Percentiles rank a stretch among this genome's conserved stretches.
These are phyloP conservation scores for Pseudocercospora pini-densiflorae DNA, from an alignment of 2,329 filamentous ascomycete genomes.

Conservation along the genomic window DNA sequence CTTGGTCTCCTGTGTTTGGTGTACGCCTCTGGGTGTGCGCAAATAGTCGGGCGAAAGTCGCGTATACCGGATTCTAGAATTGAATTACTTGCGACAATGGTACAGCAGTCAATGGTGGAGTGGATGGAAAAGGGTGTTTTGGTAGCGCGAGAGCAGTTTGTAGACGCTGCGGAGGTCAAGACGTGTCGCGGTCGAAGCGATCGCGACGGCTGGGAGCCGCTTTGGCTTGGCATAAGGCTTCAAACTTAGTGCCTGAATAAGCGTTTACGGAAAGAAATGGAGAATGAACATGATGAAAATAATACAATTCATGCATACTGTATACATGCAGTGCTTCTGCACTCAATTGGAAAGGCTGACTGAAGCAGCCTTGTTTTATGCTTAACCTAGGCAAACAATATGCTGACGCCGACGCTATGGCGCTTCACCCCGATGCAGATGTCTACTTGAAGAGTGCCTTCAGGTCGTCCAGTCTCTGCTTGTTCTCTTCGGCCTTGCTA, in stretches of 20 bases:
- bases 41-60: background rate
- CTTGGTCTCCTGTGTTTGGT: background rate
- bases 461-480: constrained; percentile 67
- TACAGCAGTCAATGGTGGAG: background rate
- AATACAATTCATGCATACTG: background rate
- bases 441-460: constrained; percentile 58
- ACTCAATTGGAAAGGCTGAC: background rate
- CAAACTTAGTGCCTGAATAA: background rate
- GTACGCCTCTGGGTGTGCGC: background rate
- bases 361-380: background rate
- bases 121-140: background rate
- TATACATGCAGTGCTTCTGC: background rate
- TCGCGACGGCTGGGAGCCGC: background rate
- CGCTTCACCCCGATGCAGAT: background rate
- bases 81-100: background rate
- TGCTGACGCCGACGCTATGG: background rate
- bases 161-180: background rate
- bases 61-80: background rate
- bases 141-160: background rate
- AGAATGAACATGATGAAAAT: background rate
- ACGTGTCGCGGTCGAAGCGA: background rate
- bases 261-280: background rate
- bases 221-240: background rate
- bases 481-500: constrained; percentile 65
- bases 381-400: background rate